A percentile compares a stretch with the other conserved stretches of the same genome.
These are phyloP conservation scores for Beauveria scarabaeidicola DNA, from an alignment of 2,329 filamentous ascomycete genomes.

Conservation along the genomic window DNA sequence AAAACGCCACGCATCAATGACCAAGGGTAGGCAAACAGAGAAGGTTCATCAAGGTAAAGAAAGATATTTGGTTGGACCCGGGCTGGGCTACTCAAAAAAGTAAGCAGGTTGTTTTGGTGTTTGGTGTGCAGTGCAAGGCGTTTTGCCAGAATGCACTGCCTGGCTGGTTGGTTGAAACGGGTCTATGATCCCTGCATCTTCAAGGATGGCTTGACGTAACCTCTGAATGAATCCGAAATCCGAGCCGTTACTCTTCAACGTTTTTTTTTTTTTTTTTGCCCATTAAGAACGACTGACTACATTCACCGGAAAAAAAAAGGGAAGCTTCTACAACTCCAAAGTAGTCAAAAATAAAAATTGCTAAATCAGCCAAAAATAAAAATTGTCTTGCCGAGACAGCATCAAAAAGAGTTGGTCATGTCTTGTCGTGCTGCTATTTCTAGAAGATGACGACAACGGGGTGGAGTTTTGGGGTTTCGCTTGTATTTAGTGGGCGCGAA, in stretches of 20 bases:
- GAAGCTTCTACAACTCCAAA: too few species aligned
- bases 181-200: neutral
- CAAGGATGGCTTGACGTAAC: neutral
- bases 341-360: too few species aligned
- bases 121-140: neutral
- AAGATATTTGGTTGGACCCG: neutral
- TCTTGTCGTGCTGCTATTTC: neutral
- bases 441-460: neutral
- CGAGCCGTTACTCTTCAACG: neutral
- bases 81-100: conserved; percentile 1
- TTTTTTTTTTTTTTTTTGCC: too few species aligned
- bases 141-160: neutral
- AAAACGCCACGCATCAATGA: neutral
- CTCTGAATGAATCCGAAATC: neutral
- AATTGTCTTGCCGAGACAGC: neutral
- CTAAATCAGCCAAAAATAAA: too few species aligned
- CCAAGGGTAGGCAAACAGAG: neutral
- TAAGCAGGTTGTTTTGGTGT: neutral
- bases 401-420: neutral
- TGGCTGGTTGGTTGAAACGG: neutral
- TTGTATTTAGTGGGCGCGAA: neutral
- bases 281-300: neutral
- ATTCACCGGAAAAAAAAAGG: too few species aligned
- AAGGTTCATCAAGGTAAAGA: neutral
- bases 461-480: neutral